Conservation (phyloP, 176 grass and related monocot genomes). For the Eleusine indica region DNA sequence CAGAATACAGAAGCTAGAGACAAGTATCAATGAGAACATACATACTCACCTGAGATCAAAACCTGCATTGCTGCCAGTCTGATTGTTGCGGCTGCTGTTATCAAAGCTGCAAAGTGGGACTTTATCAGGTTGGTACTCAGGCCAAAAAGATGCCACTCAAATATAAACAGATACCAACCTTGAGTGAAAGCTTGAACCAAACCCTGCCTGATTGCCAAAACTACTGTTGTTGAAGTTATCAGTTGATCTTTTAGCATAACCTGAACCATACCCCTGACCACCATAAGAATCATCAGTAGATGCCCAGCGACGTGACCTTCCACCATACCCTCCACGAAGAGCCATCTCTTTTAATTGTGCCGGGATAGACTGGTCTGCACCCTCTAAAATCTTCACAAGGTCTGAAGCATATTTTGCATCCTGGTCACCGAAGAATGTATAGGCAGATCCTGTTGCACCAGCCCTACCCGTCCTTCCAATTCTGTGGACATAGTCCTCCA, state of each 20-base stretch:
- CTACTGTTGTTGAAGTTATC: slow-evolving; percentile 32
- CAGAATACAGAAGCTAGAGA: slow-evolving; percentile 25
- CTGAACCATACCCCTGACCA: slow-evolving; percentile 39
- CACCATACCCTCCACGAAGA: slow-evolving; percentile 75
- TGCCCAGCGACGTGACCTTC: slow-evolving; percentile 61
- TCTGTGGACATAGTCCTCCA: slow-evolving; percentile 97
- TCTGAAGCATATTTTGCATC: slow-evolving; percentile 84
- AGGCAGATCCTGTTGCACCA: slow-evolving; percentile 76
- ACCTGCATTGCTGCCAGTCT: slow-evolving; percentile 6
- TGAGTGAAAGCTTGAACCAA: slow-evolving; percentile 41
- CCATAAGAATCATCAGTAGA: slow-evolving; percentile 61
- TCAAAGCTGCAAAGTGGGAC: slow-evolving; percentile 34
- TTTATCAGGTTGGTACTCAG: slow-evolving; percentile 6
- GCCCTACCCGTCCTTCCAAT: slow-evolving; percentile 97
- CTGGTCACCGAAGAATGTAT: slow-evolving; percentile 90
- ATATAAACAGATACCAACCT: slow-evolving; percentile 46
- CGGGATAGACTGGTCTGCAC: slow-evolving; percentile 70
- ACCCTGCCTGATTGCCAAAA: slow-evolving; percentile 30
- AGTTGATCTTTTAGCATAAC: slow-evolving; percentile 35
- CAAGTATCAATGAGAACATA: background rate
- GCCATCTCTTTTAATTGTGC: slow-evolving; percentile 68
- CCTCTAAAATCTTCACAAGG: slow-evolving; percentile 92
- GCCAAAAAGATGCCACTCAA: slow-evolving; percentile 14
- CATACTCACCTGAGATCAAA: slow-evolving; percentile 43
- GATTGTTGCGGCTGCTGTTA: slow-evolving; percentile 45